Percentiles rank a stretch among this genome's conserved stretches.
These are phyloP conservation scores for Paraphoma chrysanthemicola DNA, from an alignment of 2,329 filamentous ascomycete species.

Conservation along the genomic window DNA sequence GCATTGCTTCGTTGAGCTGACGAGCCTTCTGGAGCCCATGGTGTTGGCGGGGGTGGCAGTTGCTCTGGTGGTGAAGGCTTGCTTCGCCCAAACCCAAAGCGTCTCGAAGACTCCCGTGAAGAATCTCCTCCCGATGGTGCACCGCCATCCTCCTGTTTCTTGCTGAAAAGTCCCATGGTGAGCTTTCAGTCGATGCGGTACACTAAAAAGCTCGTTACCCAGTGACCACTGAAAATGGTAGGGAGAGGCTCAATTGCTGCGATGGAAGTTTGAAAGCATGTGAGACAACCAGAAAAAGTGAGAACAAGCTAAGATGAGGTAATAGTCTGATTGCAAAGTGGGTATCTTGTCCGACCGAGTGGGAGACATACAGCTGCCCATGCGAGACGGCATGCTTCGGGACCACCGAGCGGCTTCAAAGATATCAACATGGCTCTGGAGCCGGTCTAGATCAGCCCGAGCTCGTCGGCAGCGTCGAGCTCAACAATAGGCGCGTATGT, in stretches of 20 bases:
- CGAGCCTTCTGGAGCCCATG: slow-evolving; percentile 13
- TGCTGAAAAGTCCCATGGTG: slow-evolving; percentile 10
- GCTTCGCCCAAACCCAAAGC: slow-evolving; percentile 15
- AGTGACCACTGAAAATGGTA: background rate
- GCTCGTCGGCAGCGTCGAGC: background rate
- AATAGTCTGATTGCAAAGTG: background rate
- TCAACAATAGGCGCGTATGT: background rate
- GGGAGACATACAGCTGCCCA: background rate
- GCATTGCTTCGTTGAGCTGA: slow-evolving; percentile 11
- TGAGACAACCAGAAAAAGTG: background rate
- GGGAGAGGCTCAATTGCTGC: background rate
- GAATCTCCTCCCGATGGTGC: slow-evolving; percentile 1
- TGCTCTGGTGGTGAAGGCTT: slow-evolving; percentile 19
- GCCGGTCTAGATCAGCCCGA: background rate
- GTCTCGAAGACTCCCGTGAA: background rate
- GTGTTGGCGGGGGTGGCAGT: slow-evolving; percentile 18
- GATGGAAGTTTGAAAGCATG: background rate
- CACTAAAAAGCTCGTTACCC: background rate
- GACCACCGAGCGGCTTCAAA: background rate
- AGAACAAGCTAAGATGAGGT: background rate
- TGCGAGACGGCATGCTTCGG: background rate
- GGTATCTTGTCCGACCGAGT: background rate
- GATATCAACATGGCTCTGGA: slow-evolving; percentile 1
- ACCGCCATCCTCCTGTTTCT: slow-evolving; percentile 9
- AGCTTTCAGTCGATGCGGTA: background rate